Base-by-base conservation (phyloP, 805 yeast species). In the Saccharomycopsis oosterbeekiorum region DNA sequence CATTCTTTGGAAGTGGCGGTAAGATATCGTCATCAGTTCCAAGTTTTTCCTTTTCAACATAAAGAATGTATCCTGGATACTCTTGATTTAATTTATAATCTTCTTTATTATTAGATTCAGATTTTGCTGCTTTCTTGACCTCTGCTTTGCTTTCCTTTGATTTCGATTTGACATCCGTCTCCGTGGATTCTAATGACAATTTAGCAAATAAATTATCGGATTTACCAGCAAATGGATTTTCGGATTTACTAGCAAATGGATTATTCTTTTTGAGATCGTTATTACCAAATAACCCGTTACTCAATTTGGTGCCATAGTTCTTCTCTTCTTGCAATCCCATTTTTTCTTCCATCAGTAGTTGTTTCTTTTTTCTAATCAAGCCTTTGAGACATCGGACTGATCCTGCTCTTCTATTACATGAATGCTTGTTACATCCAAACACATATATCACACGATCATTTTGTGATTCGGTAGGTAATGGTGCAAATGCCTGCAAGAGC, bases 401-500 rank as follows among this genome's bases (percentile, higher is more conserved):
- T 4, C 96, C 96, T 2, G 80, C 76, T 66, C 82, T 80, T 64
- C 89, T 78, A 55, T 86, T 79, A 71, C 99, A 94, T 0, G 73
- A 66, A 24, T 82, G 75, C 54, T 81, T 80, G 17, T 75, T 69
- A 73, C 99, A 94, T 1, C 84, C 83, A 70, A 93, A 88, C 0
- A 94, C 78, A 68, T 93, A 94, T 17, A 94, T 72, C 2, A 84
- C 84, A 63, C 99, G 81, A 68, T 89, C 97, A 69, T 92, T 90
- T 51, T 83, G 76, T 11, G 85, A 78, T 21, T 47, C 53, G 41
- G 80, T 80, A 40, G 84, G 89, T 51, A 92, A 72, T 0, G 96
- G 96, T 0, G 96, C 86, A 72, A 80, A 86, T 1, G 93, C 86
- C 70, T 94, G 98, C 1, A 86, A 72, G 37, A 92, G 75, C 55